These are phyloP conservation scores for Dicorynia guianensis DNA, from an alignment of 306 rosid genomes.

Conservation along the genomic window DNA sequence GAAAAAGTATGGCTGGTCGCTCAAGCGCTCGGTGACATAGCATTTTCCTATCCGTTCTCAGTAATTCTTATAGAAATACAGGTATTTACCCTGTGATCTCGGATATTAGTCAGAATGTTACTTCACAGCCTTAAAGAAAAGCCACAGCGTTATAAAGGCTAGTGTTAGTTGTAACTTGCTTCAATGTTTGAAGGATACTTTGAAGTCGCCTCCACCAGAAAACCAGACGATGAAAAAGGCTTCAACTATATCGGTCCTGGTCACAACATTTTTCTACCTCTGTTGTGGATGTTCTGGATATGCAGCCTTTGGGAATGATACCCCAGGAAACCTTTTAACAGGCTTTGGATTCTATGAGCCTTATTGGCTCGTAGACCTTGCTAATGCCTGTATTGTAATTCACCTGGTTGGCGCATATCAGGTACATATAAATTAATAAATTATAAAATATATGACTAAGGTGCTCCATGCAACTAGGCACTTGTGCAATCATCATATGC, in stretches of 20 bases:
- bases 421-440: conserved; percentile 46
- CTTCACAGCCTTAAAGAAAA: conserved; percentile 15
- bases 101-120: conserved; percentile 2
- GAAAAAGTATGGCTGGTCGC: conserved; percentile 69
- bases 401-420: conserved; percentile 90
- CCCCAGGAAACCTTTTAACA: conserved; percentile 78
- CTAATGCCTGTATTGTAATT: conserved; percentile 70
- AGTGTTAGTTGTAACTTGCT: conserved; percentile 16
- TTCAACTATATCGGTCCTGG: conserved; percentile 49
- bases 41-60: conserved; percentile 85
- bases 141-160: background rate
- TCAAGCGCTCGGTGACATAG: conserved; percentile 91
- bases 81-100: conserved; percentile 49
- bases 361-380: conserved; percentile 74
- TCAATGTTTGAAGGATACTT: conserved; percentile 71
- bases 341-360: conserved; percentile 63
- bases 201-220: conserved; percentile 90
- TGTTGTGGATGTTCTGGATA: conserved; percentile 75
- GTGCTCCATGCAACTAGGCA: background rate
- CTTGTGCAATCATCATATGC: background rate
- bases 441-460: too few species aligned
- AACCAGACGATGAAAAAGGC: conserved; percentile 68
- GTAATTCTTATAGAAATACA: conserved; percentile 87
- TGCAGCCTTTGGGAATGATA: conserved; percentile 77
- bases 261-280: conserved; percentile 73